Evolutionary conservation across 2,329 filamentous ascomycete genomes (phyloP), one percentile per base, ranked within the genome.

Genomic region (Fonsecaea nubica): DNA sequence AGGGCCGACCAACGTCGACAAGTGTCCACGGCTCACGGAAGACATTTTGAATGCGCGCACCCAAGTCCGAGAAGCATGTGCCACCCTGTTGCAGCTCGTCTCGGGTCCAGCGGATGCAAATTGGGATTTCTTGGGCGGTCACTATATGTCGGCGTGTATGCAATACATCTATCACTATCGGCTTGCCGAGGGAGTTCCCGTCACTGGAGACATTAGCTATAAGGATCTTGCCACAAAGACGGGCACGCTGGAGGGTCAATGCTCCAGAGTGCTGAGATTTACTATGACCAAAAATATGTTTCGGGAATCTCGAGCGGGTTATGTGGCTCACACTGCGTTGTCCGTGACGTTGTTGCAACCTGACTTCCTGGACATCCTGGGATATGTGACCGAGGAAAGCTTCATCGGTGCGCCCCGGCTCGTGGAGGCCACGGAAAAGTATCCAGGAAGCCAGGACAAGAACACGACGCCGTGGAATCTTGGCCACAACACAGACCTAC

Each of bases 261-360:
- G 74, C 13, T 50, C 69, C 33, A 71, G 74, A 13, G 52, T 77
- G 5, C 65, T 77, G 18, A 69, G 73, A 9, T 69, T 73, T 48
- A 73, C 75, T 25, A 76, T 76, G 65, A 70, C 73, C 15, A 71
- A 76, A 63, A 70, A 68, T 4, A 64, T 77, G 10, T 75, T 78
- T 48, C 60, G 32, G 30, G 75, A 77, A 64, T 71, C 75, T 4
- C 59, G 71, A 33, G 59, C 71, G 8, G 75, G 73, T 21, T 30
- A 56, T 36, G 50, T 89, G 66, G 82, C 81, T 8, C 87, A 89
- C 73, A 87, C 84, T 1, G 82, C 84, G 1, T 80, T 81, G 1
- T 88, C 85, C 1, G 80, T 80, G 3, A 74, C 83, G 2, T 79
- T 89, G 57, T 13, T 61, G n/a, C 1, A 61, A 48, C 12, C 57